Conservation (phyloP, 2,329 filamentous ascomycete genomes). For the Hypoxylon sp. region DNA sequence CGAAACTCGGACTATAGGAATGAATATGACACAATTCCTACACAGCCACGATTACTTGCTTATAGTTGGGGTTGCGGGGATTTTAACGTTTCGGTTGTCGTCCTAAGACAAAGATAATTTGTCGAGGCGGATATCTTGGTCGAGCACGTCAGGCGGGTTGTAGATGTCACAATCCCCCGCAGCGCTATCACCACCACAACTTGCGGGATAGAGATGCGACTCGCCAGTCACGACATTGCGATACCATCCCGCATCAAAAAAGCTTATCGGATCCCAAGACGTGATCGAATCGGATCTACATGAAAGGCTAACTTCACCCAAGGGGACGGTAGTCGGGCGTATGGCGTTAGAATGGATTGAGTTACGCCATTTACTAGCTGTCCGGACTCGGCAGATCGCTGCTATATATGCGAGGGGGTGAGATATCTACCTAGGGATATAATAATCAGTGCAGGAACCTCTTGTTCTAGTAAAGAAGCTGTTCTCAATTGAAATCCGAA, state of each 20-base stretch:
- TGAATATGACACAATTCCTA: slow-evolving; percentile 12
- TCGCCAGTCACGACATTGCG: slow-evolving; percentile 38
- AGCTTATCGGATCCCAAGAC: slow-evolving; percentile 30
- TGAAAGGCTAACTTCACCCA: not conserved
- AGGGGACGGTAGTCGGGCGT: slow-evolving; percentile 12
- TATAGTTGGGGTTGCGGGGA: slow-evolving; percentile 30
- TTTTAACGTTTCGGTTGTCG: slow-evolving; percentile 31
- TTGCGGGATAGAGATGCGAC: slow-evolving; percentile 25
- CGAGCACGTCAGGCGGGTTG: slow-evolving; percentile 47
- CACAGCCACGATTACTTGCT: slow-evolving; percentile 15
- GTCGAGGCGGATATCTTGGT: slow-evolving; percentile 22
- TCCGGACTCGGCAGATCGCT: slow-evolving; percentile 34
- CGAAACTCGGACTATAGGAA: slow-evolving; percentile 2
- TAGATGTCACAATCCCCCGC: slow-evolving; percentile 49
- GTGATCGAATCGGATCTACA: slow-evolving; percentile 22
- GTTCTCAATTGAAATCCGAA: slow-evolving; percentile 10
- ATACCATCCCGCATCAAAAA: slow-evolving; percentile 32
- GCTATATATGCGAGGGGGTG: not conserved
- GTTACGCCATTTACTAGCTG: slow-evolving; percentile 30
- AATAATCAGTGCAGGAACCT: not conserved
- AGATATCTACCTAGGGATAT: slow-evolving; percentile 17
- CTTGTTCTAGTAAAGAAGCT: not conserved
- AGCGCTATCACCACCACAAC: slow-evolving; percentile 31
- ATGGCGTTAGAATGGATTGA: slow-evolving; percentile 39
- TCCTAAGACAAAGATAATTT: slow-evolving; percentile 24